A percentile compares a stretch with the other conserved stretches of the same genome.
phyloP scores from a whole-genome alignment of 148 eudicot species.

The Pouteria glomerata region DNA sequence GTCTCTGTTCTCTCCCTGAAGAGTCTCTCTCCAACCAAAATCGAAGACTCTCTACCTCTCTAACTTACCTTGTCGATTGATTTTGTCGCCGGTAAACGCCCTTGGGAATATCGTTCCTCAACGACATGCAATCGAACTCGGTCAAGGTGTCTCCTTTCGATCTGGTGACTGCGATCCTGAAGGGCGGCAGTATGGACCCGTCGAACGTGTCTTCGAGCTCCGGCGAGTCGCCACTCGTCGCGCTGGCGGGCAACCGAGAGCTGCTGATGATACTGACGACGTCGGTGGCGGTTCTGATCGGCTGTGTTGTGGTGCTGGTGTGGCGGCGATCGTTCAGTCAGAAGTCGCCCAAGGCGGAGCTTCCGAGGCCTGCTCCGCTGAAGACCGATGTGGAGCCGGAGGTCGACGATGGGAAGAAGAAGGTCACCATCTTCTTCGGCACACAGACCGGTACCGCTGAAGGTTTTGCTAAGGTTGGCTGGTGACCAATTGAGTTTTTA shows the following conservation, averaged over 20 bases:
- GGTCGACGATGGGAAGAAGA: conserved; percentile 64
- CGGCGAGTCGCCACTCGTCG: conserved; percentile 25
- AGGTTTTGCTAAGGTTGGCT: conserved; percentile 81
- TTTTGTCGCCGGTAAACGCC: not conserved
- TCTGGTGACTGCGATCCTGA: conserved; percentile 61
- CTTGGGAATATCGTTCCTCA: not conserved
- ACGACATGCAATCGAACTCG: conserved; percentile 50
- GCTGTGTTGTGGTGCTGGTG: conserved; percentile 43
- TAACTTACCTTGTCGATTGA: too few species aligned
- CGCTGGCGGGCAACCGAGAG: conserved; percentile 52
- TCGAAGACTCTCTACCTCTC: too few species aligned
- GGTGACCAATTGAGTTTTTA: not conserved
- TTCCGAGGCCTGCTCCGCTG: conserved; percentile 33
- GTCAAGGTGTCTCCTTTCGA: conserved; percentile 70
- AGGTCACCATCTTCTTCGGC: conserved; percentile 73
- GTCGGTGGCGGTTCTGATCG: conserved; percentile 64
- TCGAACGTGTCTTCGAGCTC: conserved; percentile 34
- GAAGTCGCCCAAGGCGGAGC: conserved; percentile 23
- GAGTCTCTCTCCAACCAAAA: too few species aligned
- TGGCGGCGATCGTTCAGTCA: conserved; percentile 54
- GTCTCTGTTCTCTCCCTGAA: too few species aligned
- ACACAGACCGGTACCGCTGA: conserved; percentile 97
- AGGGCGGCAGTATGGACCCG: conserved; percentile 37
- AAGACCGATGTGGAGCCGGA: conserved; percentile 40
- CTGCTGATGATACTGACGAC: conserved; percentile 59